Base-by-base conservation (phyloP, 1,284 basidiomycete species). In the Tilletia walkeri region DNA sequence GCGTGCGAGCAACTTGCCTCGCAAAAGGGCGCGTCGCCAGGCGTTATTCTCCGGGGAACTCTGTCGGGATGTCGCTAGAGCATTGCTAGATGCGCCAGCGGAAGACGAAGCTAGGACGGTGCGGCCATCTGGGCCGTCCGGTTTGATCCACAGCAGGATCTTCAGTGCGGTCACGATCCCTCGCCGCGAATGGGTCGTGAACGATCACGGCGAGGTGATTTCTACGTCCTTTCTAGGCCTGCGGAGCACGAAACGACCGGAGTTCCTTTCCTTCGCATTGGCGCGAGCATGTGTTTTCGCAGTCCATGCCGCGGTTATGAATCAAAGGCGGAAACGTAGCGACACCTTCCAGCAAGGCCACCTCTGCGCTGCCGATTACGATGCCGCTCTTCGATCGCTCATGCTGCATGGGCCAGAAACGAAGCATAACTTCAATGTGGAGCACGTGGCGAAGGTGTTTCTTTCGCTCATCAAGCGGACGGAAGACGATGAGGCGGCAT, bases 221-320 rank as follows among this genome's bases (percentile, higher is more conserved):
- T 7, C 16, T 18, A 53, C 10, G 10, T 10, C 10, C 7, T 7
- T 7, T 6, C 50, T 53, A 6, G 50, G 50, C 16, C 16, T 53
- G 6, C 50, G 50, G 12, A 53, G 50, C 50, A 20, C 4, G 3
- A 63, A 63, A 16, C 30, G 36, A 18, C 18, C 12, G 12, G 12
- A 10, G 6, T 38, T 63, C 18, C 30, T 63, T 16, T 39, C 10
- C 34, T 10, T 63, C 12, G 12, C 30, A 38, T 36, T 63, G 16
- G 59, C 59, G 18, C 59, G 59, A 6, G 59, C 59, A 3, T 63
- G 59, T 36, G 18, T 63, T 36, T 38, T 63, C n/a, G 38, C 59
- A 1, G 41, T 63, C 59, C n/a, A 16, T 14, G 59, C 59, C 12
- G 18, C 36, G 36, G 12, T 16, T 16, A 14, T 12, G 18, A n/a